Evolutionary conservation across 1,284 basidiomycete species (phyloP), one percentile per base, ranked within the genome.

Genomic region (Moesziomyces antarcticus): DNA sequence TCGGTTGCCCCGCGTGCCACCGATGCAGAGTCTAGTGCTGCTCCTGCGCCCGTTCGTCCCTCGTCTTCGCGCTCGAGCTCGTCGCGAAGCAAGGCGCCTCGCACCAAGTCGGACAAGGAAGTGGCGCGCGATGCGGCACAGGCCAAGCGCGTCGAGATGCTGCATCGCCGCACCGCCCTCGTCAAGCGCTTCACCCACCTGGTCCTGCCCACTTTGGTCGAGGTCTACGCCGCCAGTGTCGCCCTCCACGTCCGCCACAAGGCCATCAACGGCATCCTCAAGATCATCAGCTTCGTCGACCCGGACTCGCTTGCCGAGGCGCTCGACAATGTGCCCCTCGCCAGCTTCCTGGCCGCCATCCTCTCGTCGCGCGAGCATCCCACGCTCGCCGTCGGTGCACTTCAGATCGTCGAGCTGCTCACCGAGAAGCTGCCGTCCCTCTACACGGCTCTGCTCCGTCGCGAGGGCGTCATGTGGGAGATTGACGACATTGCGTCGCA

Each of bases 401-500:
- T 84, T n/a, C 82, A 84, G 56, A 79, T 81, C 20, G 80, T 84
- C n/a, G 82, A 84, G 61, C 56, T 84, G 33, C 76, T 84, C 11
- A 66, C 75, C 27, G 53, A 65, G 16, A 77, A 78, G 61, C 67
- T 82, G 21, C 80, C 81, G 37, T 61, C 65, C 46, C 53, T 78
- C 18, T 83, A 82, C 74, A 72, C 62, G 16, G 50, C 78, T 14
- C 57, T 78, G 13, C 73, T 83, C 9, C 58, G 75, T 24, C 75
- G 81, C 24, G 80, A 83, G 44, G 82, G 82, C 25, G 79, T 82
- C 43, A 72, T 81, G 70, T 78, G 73, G 62, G 80, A 84, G 61
- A 78, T 84, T 35, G 77, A 80, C 35, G 70, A 77, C 56, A 75
- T 84, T 41, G 82, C 81, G 8, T 60, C 62, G 7, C 66, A 74